These are phyloP conservation scores for Cucumis melo DNA, from an alignment of 306 rosid species.

Conservation along the genomic window DNA sequence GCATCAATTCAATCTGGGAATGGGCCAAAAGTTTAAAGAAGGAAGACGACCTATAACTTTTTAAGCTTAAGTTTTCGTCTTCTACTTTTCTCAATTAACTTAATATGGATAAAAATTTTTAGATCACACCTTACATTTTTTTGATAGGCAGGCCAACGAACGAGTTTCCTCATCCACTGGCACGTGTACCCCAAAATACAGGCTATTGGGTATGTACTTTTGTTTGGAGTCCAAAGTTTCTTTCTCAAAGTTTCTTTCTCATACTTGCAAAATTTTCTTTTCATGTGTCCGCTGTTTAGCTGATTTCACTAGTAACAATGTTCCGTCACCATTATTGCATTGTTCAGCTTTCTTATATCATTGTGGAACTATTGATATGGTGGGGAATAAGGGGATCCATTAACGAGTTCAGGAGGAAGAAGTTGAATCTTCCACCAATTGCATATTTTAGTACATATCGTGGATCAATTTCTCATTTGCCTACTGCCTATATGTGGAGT, in stretches of 20 bases:
- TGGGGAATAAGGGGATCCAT: slow-evolving; percentile 85
- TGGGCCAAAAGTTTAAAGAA: neutral
- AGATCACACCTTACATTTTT: slow-evolving; percentile 10
- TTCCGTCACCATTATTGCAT: slow-evolving; percentile 22
- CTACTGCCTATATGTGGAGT: slow-evolving; percentile 96
- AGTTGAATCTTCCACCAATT: slow-evolving; percentile 82
- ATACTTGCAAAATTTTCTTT: slow-evolving; percentile 12
- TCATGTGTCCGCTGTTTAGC: slow-evolving; percentile 10
- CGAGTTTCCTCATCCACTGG: slow-evolving; percentile 89
- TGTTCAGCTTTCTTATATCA: slow-evolving; percentile 70
- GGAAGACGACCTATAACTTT: neutral
- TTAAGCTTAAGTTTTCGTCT: slow-evolving; percentile 3
- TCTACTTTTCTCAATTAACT: neutral
- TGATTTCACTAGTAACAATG: neutral
- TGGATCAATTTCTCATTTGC: slow-evolving; percentile 92
- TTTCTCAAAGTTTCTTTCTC: slow-evolving; percentile 7
- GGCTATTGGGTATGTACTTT: slow-evolving; percentile 76
- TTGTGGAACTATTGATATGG: slow-evolving; percentile 89
- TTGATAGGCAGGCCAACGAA: slow-evolving; percentile 76
- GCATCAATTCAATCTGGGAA: neutral
- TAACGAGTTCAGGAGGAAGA: slow-evolving; percentile 76
- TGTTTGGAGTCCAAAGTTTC: neutral
- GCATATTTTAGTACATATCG: slow-evolving; percentile 91
- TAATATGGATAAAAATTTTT: neutral
- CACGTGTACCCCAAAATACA: slow-evolving; percentile 84